Evolutionary conservation across 139 green algal genomes (phyloP).

Genomic region (Coelastrella sp.): DNA sequence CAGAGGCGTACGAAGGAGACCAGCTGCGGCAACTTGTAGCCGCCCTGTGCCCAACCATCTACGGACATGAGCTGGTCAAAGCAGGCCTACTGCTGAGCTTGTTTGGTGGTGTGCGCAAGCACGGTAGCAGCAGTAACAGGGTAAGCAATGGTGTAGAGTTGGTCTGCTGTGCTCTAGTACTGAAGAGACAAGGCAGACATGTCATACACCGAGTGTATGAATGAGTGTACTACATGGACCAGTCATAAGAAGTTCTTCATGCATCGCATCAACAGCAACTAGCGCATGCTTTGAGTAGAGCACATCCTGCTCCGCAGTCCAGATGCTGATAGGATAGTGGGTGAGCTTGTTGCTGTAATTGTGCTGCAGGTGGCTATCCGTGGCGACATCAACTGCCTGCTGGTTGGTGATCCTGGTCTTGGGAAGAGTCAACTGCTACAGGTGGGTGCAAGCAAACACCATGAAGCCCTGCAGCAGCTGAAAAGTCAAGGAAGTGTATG

Average conservation of each 20-base stretch:
- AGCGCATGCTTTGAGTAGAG: too few relatives aligned
- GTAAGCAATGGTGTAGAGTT: background rate
- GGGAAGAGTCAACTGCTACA: conserved; percentile 94
- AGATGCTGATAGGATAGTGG: background rate
- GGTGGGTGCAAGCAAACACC: conserved; percentile 52
- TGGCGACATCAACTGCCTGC: conserved; percentile 88
- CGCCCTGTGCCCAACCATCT: conserved; percentile 91
- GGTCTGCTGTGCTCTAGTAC: too few relatives aligned
- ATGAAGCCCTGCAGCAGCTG: too few relatives aligned
- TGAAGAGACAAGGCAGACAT: too few relatives aligned
- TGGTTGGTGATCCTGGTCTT: conserved; percentile 92
- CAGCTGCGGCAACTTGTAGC: conserved; percentile 86
- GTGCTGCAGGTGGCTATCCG: conserved; percentile 64
- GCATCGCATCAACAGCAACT: too few relatives aligned
- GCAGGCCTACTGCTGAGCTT: conserved; percentile 90
- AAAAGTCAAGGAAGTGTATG: too few relatives aligned
- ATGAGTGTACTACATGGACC: too few relatives aligned
- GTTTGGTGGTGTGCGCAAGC: conserved; percentile 90
- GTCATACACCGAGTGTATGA: too few relatives aligned
- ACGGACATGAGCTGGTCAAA: conserved; percentile 93
- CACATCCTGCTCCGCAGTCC: background rate
- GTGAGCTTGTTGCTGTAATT: background rate
- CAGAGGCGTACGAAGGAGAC: conserved; percentile 74
- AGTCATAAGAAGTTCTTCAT: too few relatives aligned
- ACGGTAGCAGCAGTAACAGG: conserved; percentile 52